Base-by-base conservation (phyloP, 1,284 basidiomycete genomes). In the Boletus mariae region DNA sequence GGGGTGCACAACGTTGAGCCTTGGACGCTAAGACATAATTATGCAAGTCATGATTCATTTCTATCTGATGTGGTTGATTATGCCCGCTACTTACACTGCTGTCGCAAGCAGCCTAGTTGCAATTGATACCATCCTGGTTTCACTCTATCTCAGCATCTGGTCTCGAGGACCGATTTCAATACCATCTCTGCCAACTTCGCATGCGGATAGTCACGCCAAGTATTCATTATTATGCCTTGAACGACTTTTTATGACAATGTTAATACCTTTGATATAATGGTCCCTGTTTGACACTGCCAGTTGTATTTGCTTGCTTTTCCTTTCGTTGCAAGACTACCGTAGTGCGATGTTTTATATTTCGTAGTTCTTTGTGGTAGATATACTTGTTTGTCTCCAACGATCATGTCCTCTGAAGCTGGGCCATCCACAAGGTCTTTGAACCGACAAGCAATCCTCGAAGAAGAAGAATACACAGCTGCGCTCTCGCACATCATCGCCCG, bases 401-500 rank as follows among this genome's bases (percentile, higher is more conserved):
- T 45, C 61, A 70, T 70, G 64, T 62, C 65, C 20, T 47, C 61
- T 7, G 59, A 65, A 25, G 56, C 54, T 48, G 56, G 56, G 13
- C 61, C 57, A 61, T 65, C 60, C 51, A 56, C 44, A 51, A 52
- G 54, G 31, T 90, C 88, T n/a, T 73, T 92, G 49, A 85, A 87
- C 65, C 73, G 75, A 20, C 89, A 92, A 64, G 65, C 77, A 7
- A 76, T 92, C n/a, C 80, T 92, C n/a, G 89, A 92, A 52, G 96
- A 99, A 75, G 94, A 98, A 61, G 92, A 94, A 65, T 99, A 99
- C 69, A 95, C 93, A 1, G 83, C 83, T 49, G 90, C 91, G 1
- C 79, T 99, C n/a, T 93, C 92, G 3, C 81, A 86, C 47, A 97
- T 99, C 67, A 98, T 99, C 68, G 88, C 92, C 46, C 86, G 97